These are phyloP conservation scores for Pyricularia sp. DNA, from an alignment of 2,329 filamentous ascomycete species.

Conservation along the genomic window DNA sequence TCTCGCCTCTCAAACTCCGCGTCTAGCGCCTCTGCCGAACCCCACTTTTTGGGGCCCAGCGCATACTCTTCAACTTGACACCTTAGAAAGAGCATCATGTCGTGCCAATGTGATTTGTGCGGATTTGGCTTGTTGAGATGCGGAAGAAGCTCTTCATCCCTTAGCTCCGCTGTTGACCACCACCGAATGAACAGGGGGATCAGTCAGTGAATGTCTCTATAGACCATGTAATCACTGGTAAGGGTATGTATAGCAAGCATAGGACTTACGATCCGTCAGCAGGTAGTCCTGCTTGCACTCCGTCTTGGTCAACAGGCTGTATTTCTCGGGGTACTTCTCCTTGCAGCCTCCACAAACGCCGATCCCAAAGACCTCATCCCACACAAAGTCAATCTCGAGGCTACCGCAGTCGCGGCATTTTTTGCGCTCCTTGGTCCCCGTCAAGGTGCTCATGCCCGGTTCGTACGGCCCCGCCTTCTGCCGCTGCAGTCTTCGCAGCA, in stretches of 20 bases:
- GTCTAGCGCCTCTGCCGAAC: conserved; percentile 70
- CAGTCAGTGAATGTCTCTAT: not conserved
- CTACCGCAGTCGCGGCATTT: conserved; percentile 73
- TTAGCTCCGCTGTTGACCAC: conserved; percentile 57
- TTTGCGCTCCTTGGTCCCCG: conserved; percentile 47
- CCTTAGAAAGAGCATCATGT: conserved; percentile 95
- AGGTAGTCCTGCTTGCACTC: conserved; percentile 93
- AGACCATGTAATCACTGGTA: not conserved
- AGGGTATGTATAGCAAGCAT: not conserved
- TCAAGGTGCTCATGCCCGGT: conserved; percentile 67
- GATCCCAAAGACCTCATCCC: conserved; percentile 71
- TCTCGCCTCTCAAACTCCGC: conserved; percentile 75
- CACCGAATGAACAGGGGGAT: not conserved
- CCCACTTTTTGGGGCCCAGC: conserved; percentile 72
- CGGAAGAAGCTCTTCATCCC: conserved; percentile 72
- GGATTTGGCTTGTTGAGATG: conserved; percentile 85
- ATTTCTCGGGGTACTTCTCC: conserved; percentile 81
- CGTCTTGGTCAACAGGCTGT: conserved; percentile 90
- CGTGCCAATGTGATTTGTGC: conserved; percentile 90
- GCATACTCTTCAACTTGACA: conserved; percentile 93
- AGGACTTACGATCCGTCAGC: conserved; percentile 66
- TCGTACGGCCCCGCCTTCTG: conserved; percentile 75
- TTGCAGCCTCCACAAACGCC: conserved; percentile 75
- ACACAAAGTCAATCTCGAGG: conserved; percentile 87
- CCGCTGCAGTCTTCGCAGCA: conserved; percentile 58